These are phyloP conservation scores for Acanthamoeba polyphaga DNA, from an alignment of 208 protist species.

Conservation along the genomic window DNA sequence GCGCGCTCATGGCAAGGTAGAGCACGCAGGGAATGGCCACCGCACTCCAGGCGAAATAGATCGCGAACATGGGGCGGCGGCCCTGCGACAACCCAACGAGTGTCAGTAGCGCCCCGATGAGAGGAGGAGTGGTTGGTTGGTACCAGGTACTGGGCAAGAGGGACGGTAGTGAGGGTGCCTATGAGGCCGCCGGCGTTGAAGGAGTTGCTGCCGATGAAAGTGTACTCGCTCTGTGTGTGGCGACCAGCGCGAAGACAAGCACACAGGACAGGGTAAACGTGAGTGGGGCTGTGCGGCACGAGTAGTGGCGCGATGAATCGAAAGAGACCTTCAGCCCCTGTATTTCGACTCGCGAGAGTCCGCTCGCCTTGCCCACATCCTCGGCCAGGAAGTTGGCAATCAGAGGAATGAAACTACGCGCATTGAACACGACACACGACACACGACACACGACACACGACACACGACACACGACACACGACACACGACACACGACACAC, in stretches of 20 bases:
- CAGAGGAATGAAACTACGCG: slow-evolving; percentile 51
- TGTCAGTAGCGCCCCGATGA: not conserved
- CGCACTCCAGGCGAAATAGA: slow-evolving; percentile 68
- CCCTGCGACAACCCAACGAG: not conserved
- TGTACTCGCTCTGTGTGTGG: slow-evolving; percentile 53
- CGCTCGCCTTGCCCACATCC: slow-evolving; percentile 21
- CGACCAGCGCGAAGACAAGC: not conserved
- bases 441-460: too few relatives aligned
- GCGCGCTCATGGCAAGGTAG: not conserved
- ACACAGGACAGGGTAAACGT: not conserved
- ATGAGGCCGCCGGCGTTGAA: slow-evolving; percentile 60
- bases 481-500: too few relatives aligned
- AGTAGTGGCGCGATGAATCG: not conserved
- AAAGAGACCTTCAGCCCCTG: not conserved
- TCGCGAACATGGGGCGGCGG: slow-evolving; percentile 8
- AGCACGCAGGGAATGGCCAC: slow-evolving; percentile 53
- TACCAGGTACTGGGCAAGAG: slow-evolving; percentile 42
- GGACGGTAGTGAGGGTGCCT: slow-evolving; percentile 26
- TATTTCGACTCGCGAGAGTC: not conserved
- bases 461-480: too few relatives aligned
- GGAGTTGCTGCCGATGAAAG: slow-evolving; percentile 52
- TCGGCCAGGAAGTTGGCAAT: slow-evolving; percentile 69
- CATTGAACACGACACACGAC: too few relatives aligned
- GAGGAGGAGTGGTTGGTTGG: not conserved
- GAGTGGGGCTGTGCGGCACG: not conserved